phyloP scores from a whole-genome alignment of 225 moss, liverwort and hornwort genomes.

The Ulota crispa region DNA sequence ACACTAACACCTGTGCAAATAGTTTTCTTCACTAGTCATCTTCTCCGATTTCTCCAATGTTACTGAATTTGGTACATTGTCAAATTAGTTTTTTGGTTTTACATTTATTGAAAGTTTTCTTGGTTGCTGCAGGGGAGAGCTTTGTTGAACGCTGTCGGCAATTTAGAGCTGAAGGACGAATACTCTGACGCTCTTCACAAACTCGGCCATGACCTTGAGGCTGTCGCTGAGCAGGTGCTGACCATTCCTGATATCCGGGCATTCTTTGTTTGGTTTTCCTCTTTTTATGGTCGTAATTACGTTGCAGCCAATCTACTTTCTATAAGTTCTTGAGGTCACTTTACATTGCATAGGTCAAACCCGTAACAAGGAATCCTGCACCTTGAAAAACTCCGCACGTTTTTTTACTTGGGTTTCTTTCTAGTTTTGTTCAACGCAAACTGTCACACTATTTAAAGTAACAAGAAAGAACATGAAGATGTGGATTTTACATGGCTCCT shows the following conservation, averaged over 20 bases:
- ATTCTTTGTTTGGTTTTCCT: background rate
- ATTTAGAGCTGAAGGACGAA: constrained; percentile 74
- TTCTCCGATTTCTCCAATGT: too few species aligned
- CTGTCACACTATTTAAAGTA: background rate
- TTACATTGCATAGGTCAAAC: background rate
- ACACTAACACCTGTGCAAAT: too few species aligned
- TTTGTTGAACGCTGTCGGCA: constrained; percentile 78
- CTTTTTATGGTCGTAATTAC: background rate
- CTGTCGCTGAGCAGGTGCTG: constrained; percentile 79
- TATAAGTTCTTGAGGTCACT: background rate
- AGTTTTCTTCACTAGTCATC: too few species aligned
- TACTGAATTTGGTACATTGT: too few species aligned
- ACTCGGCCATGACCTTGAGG: constrained; percentile 83
- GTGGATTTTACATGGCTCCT: background rate
- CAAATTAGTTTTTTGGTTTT: too few species aligned
- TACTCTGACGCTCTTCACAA: constrained; percentile 74
- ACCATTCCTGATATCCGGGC: background rate
- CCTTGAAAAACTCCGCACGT: background rate
- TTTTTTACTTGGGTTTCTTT: background rate
- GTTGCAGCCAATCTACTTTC: background rate
- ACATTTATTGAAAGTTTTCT: too few species aligned
- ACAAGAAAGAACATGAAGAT: background rate
- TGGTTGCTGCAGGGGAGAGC: constrained; percentile 63
- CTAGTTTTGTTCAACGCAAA: background rate
- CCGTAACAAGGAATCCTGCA: background rate